Evolutionary conservation across 805 yeast species (phyloP).

Genomic region (Candida oleophila): DNA sequence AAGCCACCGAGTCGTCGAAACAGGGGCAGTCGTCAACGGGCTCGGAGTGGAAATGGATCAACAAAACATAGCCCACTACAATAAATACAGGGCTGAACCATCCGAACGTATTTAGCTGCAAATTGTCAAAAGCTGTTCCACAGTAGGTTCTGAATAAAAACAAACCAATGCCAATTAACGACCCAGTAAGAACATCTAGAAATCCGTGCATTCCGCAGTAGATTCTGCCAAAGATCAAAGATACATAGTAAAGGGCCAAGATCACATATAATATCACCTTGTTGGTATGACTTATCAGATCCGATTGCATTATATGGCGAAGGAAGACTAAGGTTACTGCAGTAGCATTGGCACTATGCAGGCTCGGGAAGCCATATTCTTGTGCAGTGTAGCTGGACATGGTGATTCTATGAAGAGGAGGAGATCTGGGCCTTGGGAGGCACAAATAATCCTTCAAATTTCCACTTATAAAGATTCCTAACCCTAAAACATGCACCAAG

Average conservation of each 20-base stretch:
- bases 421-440: constrained; percentile 88
- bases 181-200: constrained; percentile 69
- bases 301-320: constrained; percentile 5
- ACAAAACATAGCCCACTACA: constrained; percentile 39
- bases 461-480: constrained; percentile 75
- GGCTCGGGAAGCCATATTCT: constrained; percentile 93
- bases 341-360: constrained; percentile 94
- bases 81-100: constrained; percentile 36
- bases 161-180: constrained; percentile 56
- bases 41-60: constrained; percentile 70
- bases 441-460: constrained; percentile 80
- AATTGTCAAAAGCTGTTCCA: constrained; percentile 46
- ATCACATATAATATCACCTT: constrained; percentile 14
- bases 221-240: constrained; percentile 75
- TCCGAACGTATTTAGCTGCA: constrained; percentile 9
- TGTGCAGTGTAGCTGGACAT: constrained; percentile 86
- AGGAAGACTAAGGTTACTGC: constrained; percentile 61
- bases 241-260: constrained; percentile 51
- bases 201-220: constrained; percentile 99
- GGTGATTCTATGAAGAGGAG: constrained; percentile 88
- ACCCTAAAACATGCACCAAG: constrained; percentile 54
- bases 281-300: neutral
- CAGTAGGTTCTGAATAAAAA: constrained; percentile 45
- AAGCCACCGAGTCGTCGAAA: constrained; percentile 92
- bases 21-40: constrained; percentile 97